Evolutionary conservation across 148 eudicot species (phyloP), one percentile per base, ranked within the genome.

Genomic region (Rhododendron ovatum): DNA sequence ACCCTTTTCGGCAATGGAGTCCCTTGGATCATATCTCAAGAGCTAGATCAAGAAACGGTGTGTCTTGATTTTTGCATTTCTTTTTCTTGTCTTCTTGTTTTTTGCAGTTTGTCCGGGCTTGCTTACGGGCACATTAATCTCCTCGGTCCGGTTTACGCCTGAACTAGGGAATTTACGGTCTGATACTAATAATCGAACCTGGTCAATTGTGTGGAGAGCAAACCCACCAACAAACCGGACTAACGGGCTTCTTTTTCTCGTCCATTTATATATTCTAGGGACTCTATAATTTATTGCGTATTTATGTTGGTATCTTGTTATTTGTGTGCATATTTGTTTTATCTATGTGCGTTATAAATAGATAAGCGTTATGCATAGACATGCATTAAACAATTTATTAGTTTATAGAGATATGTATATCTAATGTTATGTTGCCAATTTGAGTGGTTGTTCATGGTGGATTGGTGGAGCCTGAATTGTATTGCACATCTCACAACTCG

Each of bases 41-140:
- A 88, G 0, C 33, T 87, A 41, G 83, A 89, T 55, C 84, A 82
- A 75, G 71, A 88, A 67, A 51, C 43, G 91, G 91, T 86, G 86
- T 43, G 4, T 30, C 10, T 13, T 24, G 43, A 24, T 22, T 83
- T n/a, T 83, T n/a, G 7, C 39, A 1, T 43, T 65, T 43, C n/a
- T 65, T 65, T 45, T 24, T 65, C 76, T 59, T 20, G 43, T 57
- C 22, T 61, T 61, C 3, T 18, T 53, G 18, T 57, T 57, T 57
- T 57, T 57, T 18, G 18, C 5, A 1, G 63, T 17, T 57, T 57
- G 63, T 57, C 4, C 1, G 22, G 63, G 20, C 18, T 13, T 15
- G 15, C 15, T 53, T 10, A 51, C 3, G 57, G 18, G 50, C 50
- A 47, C 43, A 41, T 5, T 39, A 41, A 41, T 5, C 43, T 41